Conservation (phyloP, 306 rosid species). For the barrel medic (Medicago truncatula) region MtrunA17r5.0-ANR NC_053048.1:1890501-1891000, state of each 20-base stretch:
- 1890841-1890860: neutral
- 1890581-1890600: slow-evolving; percentile 23
- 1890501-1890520: neutral
- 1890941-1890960: too few relatives aligned
- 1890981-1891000: too few relatives aligned
- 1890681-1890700: slow-evolving; percentile 58
- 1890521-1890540: slow-evolving; percentile 1
- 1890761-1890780: slow-evolving; percentile 74
- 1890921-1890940: too few relatives aligned
- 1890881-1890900: too few relatives aligned
- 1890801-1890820: neutral
- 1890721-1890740: slow-evolving; percentile 67
- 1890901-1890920: too few relatives aligned
- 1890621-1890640: slow-evolving; percentile 51
- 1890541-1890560: slow-evolving; percentile 34
- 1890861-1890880: too few relatives aligned
- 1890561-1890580: neutral
- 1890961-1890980: too few relatives aligned
- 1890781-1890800: slow-evolving; percentile 64
- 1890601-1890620: slow-evolving; percentile 19
- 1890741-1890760: slow-evolving; percentile 60
- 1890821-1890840: neutral
- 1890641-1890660: slow-evolving; percentile 75
- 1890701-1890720: slow-evolving; percentile 73
- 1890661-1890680: slow-evolving; percentile 72